phyloP scores from a whole-genome alignment of 768 basidiomycete genomes.

The Lepiota subincarnata region DNA sequence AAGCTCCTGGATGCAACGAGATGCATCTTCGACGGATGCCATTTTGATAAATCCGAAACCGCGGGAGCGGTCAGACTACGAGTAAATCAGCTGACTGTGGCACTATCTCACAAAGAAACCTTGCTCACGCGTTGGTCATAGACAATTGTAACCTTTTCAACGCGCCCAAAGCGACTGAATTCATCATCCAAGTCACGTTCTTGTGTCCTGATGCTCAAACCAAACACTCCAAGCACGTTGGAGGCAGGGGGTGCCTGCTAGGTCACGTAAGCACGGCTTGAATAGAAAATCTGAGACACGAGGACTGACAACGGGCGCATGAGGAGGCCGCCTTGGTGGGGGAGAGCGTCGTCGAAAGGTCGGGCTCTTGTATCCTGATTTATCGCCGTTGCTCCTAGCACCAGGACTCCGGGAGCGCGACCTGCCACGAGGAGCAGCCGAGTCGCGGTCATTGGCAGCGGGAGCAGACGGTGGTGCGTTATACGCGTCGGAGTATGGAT shows the following conservation, averaged over 20 bases:
- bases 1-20: slow-evolving; percentile 81
- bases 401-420: slow-evolving; percentile 73
- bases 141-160: slow-evolving; percentile 94
- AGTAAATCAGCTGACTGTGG: background rate
- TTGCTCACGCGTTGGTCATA: slow-evolving; percentile 90
- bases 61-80: slow-evolving; percentile 84
- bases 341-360: slow-evolving; percentile 55
- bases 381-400: slow-evolving; percentile 35
- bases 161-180: slow-evolving; percentile 82
- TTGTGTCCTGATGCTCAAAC: slow-evolving; percentile 90
- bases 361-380: slow-evolving; percentile 42
- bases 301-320: slow-evolving; percentile 69
- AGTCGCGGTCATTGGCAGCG: slow-evolving; percentile 48
- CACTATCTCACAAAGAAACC: background rate
- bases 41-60: slow-evolving; percentile 99
- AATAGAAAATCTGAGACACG: slow-evolving; percentile 14
- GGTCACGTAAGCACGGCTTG: slow-evolving; percentile 28
- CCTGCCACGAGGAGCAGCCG: slow-evolving; percentile 55
- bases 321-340: slow-evolving; percentile 57
- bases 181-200: slow-evolving; percentile 95
- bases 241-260: slow-evolving; percentile 84
- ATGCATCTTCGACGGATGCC: slow-evolving; percentile 83
- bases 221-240: slow-evolving; percentile 93
- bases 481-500: slow-evolving; percentile 83
- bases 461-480: slow-evolving; percentile 56